Evolutionary conservation across 169 alveolate species (phyloP).

Genomic region (Plasmodium cynomolgi): DNA sequence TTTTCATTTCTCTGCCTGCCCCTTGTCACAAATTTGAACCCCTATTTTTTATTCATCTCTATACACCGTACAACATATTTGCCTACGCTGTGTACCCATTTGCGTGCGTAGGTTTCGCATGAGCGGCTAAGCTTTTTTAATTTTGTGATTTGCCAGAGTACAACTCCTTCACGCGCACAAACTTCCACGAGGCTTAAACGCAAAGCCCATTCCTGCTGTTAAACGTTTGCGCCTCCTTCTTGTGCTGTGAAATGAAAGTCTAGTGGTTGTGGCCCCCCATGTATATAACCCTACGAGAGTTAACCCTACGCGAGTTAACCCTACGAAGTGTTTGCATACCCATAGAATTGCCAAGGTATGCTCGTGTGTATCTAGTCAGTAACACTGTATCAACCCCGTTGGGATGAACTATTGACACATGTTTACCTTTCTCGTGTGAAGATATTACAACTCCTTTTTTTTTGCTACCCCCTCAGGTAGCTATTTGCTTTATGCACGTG

Average conservation of each 20-base stretch:
- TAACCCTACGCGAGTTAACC: too few relatives aligned
- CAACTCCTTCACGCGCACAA: neutral
- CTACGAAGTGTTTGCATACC: neutral
- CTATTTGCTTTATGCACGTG: neutral
- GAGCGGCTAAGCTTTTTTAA: neutral
- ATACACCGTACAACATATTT: neutral
- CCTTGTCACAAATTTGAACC: neutral
- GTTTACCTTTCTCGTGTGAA: neutral
- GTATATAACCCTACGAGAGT: neutral
- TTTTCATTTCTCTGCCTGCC: neutral
- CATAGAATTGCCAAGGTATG: neutral
- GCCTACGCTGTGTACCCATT: neutral
- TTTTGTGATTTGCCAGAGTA: neutral
- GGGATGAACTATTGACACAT: neutral
- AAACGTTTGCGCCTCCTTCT: neutral
- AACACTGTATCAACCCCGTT: neutral
- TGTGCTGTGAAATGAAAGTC: neutral
- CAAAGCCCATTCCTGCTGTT: neutral
- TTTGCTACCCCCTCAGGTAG: neutral
- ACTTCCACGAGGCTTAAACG: neutral
- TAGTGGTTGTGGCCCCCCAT: neutral
- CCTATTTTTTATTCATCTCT: neutral
- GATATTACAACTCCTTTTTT: neutral
- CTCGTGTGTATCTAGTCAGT: neutral
- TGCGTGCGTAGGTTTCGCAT: neutral